phyloP scores from a whole-genome alignment of 1,284 basidiomycete species.

The Sanguinoderma infundibulare region DNA sequence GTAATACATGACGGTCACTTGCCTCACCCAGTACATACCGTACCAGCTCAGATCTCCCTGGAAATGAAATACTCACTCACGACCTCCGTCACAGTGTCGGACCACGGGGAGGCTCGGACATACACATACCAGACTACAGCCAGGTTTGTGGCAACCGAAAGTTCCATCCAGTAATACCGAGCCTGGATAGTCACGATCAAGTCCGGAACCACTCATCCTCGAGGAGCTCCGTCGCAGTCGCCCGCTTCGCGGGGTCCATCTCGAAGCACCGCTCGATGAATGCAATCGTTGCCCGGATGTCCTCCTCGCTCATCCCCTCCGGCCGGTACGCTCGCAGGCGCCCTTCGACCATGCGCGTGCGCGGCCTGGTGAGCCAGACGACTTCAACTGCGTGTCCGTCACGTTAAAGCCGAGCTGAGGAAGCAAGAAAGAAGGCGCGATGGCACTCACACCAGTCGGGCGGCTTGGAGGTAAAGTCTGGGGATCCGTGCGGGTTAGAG shows the following conservation, averaged over 20 bases:
- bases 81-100: no score
- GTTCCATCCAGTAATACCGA: no score
- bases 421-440: background rate
- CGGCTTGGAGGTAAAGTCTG: background rate
- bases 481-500: background rate
- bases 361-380: background rate
- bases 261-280: conserved; percentile 16
- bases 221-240: conserved; percentile 12
- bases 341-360: background rate
- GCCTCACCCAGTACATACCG: no score
- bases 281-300: conserved; percentile 7
- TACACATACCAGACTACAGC: no score
- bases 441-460: background rate
- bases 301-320: conserved; percentile 1
- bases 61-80: no score
- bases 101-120: no score
- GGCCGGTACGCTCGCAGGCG: background rate
- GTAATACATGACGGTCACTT: no score
- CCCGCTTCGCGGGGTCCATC: conserved; percentile 9
- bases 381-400: background rate
- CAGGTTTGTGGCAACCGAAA: no score
- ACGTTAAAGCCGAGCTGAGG: no score
- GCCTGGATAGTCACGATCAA: no score
- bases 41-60: no score
- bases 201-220: conserved; percentile 12